Evolutionary conservation across 768 basidiomycete genomes (phyloP).

Genomic region (Tephrocybe sp.): DNA sequence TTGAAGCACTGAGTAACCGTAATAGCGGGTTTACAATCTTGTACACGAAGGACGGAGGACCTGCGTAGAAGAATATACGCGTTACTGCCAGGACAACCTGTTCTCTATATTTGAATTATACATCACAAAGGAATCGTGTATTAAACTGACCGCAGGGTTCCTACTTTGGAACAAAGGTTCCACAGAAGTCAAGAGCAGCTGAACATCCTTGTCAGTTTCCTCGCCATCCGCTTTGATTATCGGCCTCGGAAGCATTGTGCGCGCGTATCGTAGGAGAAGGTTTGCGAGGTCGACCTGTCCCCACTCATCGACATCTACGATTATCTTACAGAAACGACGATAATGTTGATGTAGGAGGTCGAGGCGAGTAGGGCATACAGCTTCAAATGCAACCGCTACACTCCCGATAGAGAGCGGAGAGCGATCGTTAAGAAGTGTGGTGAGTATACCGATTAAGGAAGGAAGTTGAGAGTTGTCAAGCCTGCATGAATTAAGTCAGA

Average conservation of each 20-base stretch:
- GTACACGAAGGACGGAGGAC: conserved; percentile 50
- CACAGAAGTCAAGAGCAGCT: conserved; percentile 67
- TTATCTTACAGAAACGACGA: conserved; percentile 75
- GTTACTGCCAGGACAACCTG: conserved; percentile 82
- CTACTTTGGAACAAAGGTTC: conserved; percentile 82
- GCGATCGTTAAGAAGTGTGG: conserved; percentile 64
- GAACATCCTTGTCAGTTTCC: conserved; percentile 77
- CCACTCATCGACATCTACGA: conserved; percentile 96
- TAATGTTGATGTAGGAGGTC: conserved; percentile 91
- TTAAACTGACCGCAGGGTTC: conserved; percentile 78
- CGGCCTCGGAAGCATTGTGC: conserved; percentile 80
- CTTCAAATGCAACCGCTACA: conserved; percentile 81
- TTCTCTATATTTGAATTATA: background rate
- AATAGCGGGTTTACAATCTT: conserved; percentile 74
- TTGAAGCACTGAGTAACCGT: conserved; percentile 64
- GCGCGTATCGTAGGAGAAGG: conserved; percentile 78
- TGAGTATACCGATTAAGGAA: conserved; percentile 68
- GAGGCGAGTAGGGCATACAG: conserved; percentile 82
- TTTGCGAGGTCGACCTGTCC: conserved; percentile 83
- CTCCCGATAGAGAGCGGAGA: conserved; percentile 89
- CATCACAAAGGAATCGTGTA: background rate
- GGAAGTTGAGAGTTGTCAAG: conserved; percentile 73
- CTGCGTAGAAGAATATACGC: conserved; percentile 74
- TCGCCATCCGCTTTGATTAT: conserved; percentile 36
- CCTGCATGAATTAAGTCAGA: conserved; percentile 37